Conservation (phyloP, 768 basidiomycete genomes). For the Naematelia encephala region DNA sequence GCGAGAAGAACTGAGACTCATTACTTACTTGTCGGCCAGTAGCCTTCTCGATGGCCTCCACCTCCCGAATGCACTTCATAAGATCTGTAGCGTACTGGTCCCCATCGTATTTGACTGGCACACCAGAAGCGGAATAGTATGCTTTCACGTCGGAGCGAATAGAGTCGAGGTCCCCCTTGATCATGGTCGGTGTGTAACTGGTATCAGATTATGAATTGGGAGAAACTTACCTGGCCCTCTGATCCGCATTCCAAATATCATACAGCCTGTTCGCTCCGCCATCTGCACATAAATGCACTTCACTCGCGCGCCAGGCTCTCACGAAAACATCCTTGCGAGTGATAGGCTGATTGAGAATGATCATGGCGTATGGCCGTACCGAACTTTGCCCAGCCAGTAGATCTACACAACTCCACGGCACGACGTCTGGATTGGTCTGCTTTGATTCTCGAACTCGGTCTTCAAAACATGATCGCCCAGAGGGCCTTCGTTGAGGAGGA, state of each 20-base stretch:
- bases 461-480: neutral
- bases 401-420: conserved; percentile 3
- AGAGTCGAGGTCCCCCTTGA: conserved; percentile 94
- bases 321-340: conserved; percentile 59
- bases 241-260: conserved; percentile 55
- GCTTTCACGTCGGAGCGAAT: conserved; percentile 67
- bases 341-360: conserved; percentile 90
- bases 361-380: conserved; percentile 51
- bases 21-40: conserved; percentile 53
- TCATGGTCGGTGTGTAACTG: conserved; percentile 75
- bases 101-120: conserved; percentile 63
- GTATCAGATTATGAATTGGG: neutral
- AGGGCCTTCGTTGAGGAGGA: neutral
- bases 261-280: conserved; percentile 82
- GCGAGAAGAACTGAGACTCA: neutral
- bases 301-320: conserved; percentile 57
- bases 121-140: conserved; percentile 70
- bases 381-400: neutral
- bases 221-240: conserved; percentile 19
- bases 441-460: neutral
- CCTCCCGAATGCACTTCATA: conserved; percentile 77
- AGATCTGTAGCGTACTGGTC: conserved; percentile 88
- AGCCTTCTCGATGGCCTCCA: conserved; percentile 60
- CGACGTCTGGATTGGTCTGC: conserved; percentile 1
- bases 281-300: conserved; percentile 71